A percentile compares a stretch with the other conserved stretches of the same genome.
Conservation (phyloP, 176 grass and related monocot species). For the Leersia perrieri region DNA sequence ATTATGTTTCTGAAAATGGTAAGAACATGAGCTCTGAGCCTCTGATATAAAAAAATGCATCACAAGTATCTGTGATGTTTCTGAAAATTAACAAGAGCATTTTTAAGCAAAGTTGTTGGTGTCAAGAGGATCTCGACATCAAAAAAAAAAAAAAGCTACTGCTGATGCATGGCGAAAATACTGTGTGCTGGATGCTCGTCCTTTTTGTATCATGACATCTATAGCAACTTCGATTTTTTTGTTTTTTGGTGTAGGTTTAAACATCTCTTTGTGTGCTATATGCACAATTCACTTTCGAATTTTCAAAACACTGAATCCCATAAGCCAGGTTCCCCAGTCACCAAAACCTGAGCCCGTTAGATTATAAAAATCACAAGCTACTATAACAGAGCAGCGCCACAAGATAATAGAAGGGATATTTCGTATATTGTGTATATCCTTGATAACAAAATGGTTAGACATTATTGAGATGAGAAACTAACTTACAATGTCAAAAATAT, state of each 20-base stretch:
- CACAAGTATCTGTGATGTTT: constrained; percentile 13
- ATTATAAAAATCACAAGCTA: neutral
- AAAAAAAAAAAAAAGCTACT: neutral
- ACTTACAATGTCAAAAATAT: constrained; percentile 99
- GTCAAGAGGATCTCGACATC: neutral
- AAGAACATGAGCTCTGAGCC: neutral
- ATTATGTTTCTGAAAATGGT: neutral
- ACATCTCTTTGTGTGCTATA: neutral
- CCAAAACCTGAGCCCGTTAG: neutral
- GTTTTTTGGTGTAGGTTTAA: neutral
- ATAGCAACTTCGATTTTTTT: neutral
- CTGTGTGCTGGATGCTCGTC: neutral
- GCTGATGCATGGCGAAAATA: neutral
- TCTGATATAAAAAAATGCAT: constrained; percentile 15
- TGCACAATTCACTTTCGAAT: neutral
- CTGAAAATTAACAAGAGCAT: neutral
- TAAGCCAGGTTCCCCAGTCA: neutral
- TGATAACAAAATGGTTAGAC: neutral
- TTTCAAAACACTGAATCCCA: no score
- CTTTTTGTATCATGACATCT: neutral
- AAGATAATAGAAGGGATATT: neutral
- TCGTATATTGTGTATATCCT: neutral
- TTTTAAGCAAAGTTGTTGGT: neutral
- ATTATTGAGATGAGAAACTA: constrained; percentile 28
- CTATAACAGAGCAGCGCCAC: neutral